Evolutionary conservation across 2,329 filamentous ascomycete genomes (phyloP), one percentile per base, ranked within the genome.

Genomic region (Nemania sp.): DNA sequence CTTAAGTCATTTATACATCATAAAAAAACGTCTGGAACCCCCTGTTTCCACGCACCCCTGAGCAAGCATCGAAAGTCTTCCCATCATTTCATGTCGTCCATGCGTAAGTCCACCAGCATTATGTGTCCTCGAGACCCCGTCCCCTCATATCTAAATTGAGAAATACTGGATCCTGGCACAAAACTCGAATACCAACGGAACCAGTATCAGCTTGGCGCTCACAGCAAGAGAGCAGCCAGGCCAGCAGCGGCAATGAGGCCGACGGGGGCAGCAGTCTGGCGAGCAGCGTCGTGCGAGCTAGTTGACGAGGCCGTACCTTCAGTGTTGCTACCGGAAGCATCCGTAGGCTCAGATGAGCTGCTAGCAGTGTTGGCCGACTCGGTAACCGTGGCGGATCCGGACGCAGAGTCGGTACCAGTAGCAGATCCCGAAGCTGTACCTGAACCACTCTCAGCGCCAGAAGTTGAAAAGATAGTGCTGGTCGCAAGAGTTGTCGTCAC

Each of bases 1-100:
- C 47, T 52, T 49, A 59, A 61, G 45, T 64, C 65, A 62, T 66
- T 65, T 64, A 66, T 67, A 68, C 66, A 67, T 67, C 61, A 53
- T 67, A 63, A 65, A 61, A 49, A 61, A 64, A 62, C 56, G 58
- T 55, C 49, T 40, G 49, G 58, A 54, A 56, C 43, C 61, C 54
- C 54, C 54, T 61, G 49, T 65, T 53, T 66, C 61, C 55, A 60
- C 56, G 42, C 56, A 49, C 64, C 58, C 40, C 62, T 42, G 23
- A 42, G 42, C 49, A 46, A 51, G 59, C 61, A 59, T 52, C 42
- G 61, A 61, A 59, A 56, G 39, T 53, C 52, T 50, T 54, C 20
- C 52, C 52, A 43, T 60, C 52, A 55, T 61, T 24, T 30, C 28
- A 54, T 49, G 47, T 53, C 55, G 42, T 62, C 50, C 62, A 54